Conservation (phyloP, 139 green algal species). For the Auxenochlorella pyrenoidosa region DNA sequence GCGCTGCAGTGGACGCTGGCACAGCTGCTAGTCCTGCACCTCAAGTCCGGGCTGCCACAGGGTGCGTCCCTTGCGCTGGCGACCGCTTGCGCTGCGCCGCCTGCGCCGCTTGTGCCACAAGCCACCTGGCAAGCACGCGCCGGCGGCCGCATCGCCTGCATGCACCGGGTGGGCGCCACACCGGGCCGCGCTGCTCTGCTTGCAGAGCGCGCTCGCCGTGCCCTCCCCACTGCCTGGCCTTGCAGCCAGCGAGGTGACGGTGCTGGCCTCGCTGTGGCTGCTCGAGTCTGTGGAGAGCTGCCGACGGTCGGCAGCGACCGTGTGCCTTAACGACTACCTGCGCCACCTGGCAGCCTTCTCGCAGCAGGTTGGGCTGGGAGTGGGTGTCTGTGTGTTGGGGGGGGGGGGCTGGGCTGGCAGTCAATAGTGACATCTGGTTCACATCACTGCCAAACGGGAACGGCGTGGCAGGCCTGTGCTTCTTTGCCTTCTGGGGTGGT, state of each 20-base stretch:
- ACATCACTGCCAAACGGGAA: too few relatives aligned
- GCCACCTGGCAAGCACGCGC: background rate
- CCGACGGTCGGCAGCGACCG: constrained; percentile 9
- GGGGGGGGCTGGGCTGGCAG: too few relatives aligned
- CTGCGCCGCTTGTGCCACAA: too few relatives aligned
- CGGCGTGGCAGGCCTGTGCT: too few relatives aligned
- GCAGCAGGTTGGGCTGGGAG: background rate
- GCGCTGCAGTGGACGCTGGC: constrained; percentile 22
- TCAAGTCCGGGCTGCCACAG: background rate
- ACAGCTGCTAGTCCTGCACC: constrained; percentile 20
- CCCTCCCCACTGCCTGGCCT: background rate
- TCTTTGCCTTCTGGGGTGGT: background rate
- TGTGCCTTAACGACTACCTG: constrained; percentile 32
- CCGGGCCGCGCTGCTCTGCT: too few relatives aligned
- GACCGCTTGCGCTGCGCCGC: too few relatives aligned
- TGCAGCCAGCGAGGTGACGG: constrained; percentile 16
- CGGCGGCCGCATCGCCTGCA: background rate
- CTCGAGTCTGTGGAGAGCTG: constrained; percentile 8
- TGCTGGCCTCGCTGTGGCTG: constrained; percentile 39
- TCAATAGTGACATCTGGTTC: too few relatives aligned
- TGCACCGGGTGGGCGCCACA: background rate
- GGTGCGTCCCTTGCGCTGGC: background rate
- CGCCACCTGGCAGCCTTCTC: constrained; percentile 13
- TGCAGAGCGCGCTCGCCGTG: too few relatives aligned
- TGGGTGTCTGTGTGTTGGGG: too few relatives aligned